A percentile compares a stretch with the other conserved stretches of the same genome.
Conservation (phyloP, 2,329 filamentous ascomycete genomes). For the Rachicladosporium sp. region DNA sequence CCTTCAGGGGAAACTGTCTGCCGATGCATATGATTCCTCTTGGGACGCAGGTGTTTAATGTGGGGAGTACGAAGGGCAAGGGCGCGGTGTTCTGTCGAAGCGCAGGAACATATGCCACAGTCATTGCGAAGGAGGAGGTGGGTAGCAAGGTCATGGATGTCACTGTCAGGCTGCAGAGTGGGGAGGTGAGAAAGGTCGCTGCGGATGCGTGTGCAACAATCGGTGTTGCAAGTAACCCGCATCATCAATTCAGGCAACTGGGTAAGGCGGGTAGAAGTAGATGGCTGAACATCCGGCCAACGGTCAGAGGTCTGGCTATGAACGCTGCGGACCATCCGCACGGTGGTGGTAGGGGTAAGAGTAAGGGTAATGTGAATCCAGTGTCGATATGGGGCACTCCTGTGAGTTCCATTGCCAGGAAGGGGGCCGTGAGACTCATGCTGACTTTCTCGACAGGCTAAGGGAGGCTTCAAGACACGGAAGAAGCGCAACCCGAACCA, state of each 20-base stretch:
- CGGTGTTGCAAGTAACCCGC: constrained; percentile 83
- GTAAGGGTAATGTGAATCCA: constrained; percentile 92
- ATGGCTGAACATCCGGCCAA: constrained; percentile 89
- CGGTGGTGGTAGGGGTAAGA: constrained; percentile 97
- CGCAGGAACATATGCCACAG: constrained; percentile 80
- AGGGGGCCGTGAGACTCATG: no score
- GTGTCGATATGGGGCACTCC: constrained; percentile 94
- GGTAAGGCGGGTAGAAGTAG: constrained; percentile 90
- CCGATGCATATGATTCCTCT: constrained; percentile 92
- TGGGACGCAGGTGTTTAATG: constrained; percentile 83
- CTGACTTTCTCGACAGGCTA: constrained; percentile 37
- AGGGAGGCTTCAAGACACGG: constrained; percentile 85
- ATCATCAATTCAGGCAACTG: constrained; percentile 79
- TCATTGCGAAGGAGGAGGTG: constrained; percentile 79
- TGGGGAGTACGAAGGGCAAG: constrained; percentile 60
- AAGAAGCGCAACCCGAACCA: constrained; percentile 82
- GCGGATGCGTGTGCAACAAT: constrained; percentile 91
- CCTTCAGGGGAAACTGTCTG: constrained; percentile 86
- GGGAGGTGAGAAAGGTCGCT: constrained; percentile 79
- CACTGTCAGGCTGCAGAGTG: constrained; percentile 77
- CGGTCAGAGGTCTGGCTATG: constrained; percentile 96
- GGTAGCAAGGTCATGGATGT: constrained; percentile 64
- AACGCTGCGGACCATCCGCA: constrained; percentile 98
- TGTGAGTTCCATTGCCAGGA: no score
- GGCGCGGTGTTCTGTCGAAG: constrained; percentile 87